Conservation (phyloP, 139 green algal species). For the Coccomyxa sp. region DNA sequence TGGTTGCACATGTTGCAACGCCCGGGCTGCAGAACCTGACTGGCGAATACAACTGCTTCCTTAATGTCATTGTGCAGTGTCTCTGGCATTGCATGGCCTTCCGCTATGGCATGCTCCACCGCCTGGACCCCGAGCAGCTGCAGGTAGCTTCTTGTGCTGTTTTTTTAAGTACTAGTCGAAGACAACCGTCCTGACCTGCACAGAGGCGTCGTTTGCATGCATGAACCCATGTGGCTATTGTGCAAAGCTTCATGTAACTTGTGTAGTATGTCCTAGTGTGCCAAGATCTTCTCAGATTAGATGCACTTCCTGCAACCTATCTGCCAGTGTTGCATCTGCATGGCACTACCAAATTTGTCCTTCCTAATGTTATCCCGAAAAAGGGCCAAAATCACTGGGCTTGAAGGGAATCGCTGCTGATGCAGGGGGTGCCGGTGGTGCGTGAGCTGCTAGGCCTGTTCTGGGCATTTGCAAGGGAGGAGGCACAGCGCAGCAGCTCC, state of each 20-base stretch:
- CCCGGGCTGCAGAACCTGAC: slow-evolving; percentile 48
- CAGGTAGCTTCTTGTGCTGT: neutral
- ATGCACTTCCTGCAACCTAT: no score
- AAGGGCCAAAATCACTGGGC: no score
- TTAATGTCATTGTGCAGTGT: slow-evolving; percentile 86
- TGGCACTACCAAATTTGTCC: no score
- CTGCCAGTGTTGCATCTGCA: no score
- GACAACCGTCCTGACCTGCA: no score
- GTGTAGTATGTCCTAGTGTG: no score
- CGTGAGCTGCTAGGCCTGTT: slow-evolving; percentile 50
- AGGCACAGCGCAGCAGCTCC: slow-evolving; percentile 9
- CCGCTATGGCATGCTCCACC: neutral
- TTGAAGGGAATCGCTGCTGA: no score
- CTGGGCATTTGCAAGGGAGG: slow-evolving; percentile 27
- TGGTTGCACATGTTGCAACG: no score
- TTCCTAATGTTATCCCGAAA: no score
- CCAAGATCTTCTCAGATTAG: no score
- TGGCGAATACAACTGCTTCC: slow-evolving; percentile 90
- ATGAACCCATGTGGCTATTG: neutral
- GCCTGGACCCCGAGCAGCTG: neutral
- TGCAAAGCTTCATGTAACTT: no score
- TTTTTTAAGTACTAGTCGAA: no score
- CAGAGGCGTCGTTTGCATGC: neutral
- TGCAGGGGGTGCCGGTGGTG: slow-evolving; percentile 38
- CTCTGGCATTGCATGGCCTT: slow-evolving; percentile 45